These are phyloP conservation scores for Diversispora epigaea DNA, from an alignment of 192 early-diverging fungal genomes.

Conservation along the genomic window DNA sequence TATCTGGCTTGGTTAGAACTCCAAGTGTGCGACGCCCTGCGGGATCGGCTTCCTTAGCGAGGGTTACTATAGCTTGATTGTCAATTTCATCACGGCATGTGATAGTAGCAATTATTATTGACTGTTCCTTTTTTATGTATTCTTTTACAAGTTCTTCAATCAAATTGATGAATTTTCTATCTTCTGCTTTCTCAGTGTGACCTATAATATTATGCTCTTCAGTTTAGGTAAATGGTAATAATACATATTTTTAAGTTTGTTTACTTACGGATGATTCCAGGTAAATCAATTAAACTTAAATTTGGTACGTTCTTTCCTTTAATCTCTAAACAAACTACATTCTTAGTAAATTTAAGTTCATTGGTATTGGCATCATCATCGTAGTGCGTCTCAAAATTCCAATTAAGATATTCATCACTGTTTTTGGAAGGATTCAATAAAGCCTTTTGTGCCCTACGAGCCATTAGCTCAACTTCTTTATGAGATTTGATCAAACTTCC, in stretches of 20 bases:
- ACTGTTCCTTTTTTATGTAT: conserved; percentile 50
- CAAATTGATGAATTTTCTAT: conserved; percentile 46
- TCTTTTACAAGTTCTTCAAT: conserved; percentile 48
- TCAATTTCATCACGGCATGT: conserved; percentile 62
- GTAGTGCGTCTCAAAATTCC: neutral
- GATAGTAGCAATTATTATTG: conserved; percentile 58
- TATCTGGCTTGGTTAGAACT: conserved; percentile 63
- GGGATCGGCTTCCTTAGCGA: conserved; percentile 54
- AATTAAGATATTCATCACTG: conserved; percentile 1
- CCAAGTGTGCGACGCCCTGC: conserved; percentile 54
- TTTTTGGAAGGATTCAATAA: conserved; percentile 49
- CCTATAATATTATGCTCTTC: neutral
- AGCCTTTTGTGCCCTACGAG: conserved; percentile 57
- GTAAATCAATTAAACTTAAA: conserved; percentile 59
- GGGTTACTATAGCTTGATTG: conserved; percentile 54
- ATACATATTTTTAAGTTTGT: neutral
- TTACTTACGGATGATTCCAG: conserved; percentile 57
- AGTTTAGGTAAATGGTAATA: neutral
- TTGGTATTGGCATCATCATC: conserved; percentile 48
- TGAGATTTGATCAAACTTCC: conserved; percentile 34
- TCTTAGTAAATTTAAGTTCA: conserved; percentile 49
- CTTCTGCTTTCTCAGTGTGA: conserved; percentile 34
- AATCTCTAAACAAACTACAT: conserved; percentile 59
- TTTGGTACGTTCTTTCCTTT: conserved; percentile 47
- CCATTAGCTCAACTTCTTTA: conserved; percentile 43